Evolutionary conservation across 441 rosid species (phyloP), one percentile per base, ranked within the genome.

Genomic region (Francoa sonchifolia): DNA sequence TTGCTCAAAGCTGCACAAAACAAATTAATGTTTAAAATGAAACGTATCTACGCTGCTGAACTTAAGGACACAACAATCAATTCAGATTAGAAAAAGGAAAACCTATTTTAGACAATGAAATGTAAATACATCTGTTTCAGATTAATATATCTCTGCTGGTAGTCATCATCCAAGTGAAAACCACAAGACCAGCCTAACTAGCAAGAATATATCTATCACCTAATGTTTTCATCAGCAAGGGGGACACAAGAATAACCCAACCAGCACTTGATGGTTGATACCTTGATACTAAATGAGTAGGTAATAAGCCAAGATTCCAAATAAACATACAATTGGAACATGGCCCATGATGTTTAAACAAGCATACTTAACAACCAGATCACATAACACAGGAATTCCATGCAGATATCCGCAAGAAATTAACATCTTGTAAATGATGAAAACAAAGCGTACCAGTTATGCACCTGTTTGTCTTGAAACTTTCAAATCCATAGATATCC

Each of bases 401-500:
- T 35, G 54, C 59, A 46, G 49, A 50, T 40, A 14, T 47, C 50
- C 52, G 41, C 42, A 58, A 63, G 57, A 54, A 65, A 50, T 47
- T 61, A 47, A 47, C 55, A 37, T 52, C 54, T n/a, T 36, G 42
- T 30, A 50, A 40, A 55, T 61, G 65, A 68, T 55, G 70, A 72
- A 82, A 69, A 72, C 80, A 83, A 73, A 64, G 93, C 89, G 34
- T 84, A 89, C 90, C 94, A 48, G 81, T 66, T 71, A 77, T 76
- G 87, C 96, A 89, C 98, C 92, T 82, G 94, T 85, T 89, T 77
- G 94, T 79, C 84, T 89, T 79, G 79, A 89, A 90, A 86, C 83
- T 76, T 74, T 78, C 92, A 42, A 80, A 80, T 65, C 92, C 88
- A 57, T 78, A 78, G 34, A 81, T 73, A 69, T 72, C 79, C 55